Base-by-base conservation (phyloP, 2,329 filamentous ascomycete species). In the Thelonectria olida region DNA sequence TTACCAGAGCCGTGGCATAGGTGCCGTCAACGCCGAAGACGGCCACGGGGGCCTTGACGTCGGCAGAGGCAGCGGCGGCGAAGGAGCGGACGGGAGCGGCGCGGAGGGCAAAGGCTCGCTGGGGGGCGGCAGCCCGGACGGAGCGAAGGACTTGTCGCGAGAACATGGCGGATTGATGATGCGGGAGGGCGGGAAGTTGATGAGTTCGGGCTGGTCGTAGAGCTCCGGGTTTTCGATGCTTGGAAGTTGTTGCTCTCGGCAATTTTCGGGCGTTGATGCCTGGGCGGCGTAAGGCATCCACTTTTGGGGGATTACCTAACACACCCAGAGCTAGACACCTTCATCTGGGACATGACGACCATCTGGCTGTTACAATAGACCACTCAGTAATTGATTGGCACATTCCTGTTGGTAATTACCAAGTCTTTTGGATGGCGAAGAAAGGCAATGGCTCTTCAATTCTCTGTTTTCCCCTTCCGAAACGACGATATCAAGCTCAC, bases 1-100 rank as follows among this genome's bases (percentile, higher is more conserved):
- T 80, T 95, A 99, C 96, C 90, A 99, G 87, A 84, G 96, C 96
- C 84, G 91, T 93, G 79, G 96, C 96, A 84, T 99, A 99, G 79
- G 95, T 98, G 81, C 96, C 96, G 82, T 98, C 96, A 77, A 99
- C 84, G 74, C 96, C 96, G 82, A 93, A 99, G 76, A 99, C 88
- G 74, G 94, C 88, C 78, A 97, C 85, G 72, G 96, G 96, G 74
- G 95, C 89, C 86, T 92, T 94, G 79, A 88, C 82, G 64, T 90
- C 88, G 78, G 88, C 79, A 72, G 88, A 79, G 75, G 87, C 84
- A 74, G 87, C 84, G 81, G 92, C 92, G 75, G 93, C 93, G 82
- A 93, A 97, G 80, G 87, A 88, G 80, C 94, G 90, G 80, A 88
- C 82, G 75, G 87, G 85, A 75, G 83, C 84, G 75, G 76, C 71